phyloP scores from a whole-genome alignment of 164 flowering plant species.

The Liquidambar formosana region DNA sequence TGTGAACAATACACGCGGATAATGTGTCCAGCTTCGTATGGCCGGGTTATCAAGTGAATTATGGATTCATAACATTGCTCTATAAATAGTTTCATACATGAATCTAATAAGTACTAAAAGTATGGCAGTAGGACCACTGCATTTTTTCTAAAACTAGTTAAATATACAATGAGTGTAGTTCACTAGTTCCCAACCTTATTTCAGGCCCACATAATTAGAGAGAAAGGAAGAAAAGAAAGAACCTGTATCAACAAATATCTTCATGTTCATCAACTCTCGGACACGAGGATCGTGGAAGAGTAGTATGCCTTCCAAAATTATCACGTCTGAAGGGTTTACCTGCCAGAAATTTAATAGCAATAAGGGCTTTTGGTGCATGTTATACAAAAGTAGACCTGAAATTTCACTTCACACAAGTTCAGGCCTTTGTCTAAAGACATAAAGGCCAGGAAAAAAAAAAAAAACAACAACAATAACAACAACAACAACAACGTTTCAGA shows the following conservation, averaged over 20 bases:
- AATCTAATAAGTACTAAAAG: no score
- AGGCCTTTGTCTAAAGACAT: neutral
- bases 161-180: neutral
- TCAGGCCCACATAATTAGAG: neutral
- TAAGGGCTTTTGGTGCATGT: slow-evolving; percentile 1
- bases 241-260: slow-evolving; percentile 99
- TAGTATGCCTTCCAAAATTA: slow-evolving; percentile 94
- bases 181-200: neutral
- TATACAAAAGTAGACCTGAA: neutral
- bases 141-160: neutral
- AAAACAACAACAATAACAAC: no score
- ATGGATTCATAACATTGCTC: no score
- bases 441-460: neutral
- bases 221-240: slow-evolving; percentile 16
- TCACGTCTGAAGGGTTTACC: slow-evolving; percentile 97
- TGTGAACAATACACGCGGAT: no score
- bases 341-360: slow-evolving; percentile 31
- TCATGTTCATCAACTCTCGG: slow-evolving; percentile 92
- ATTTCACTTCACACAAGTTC: neutral
- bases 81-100: no score
- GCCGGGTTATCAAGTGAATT: no score
- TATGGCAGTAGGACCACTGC: no score
- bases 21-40: no score
- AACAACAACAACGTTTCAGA: no score
- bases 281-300: slow-evolving; percentile 92